A percentile compares a stretch with the other conserved stretches of the same genome.
phyloP scores from a whole-genome alignment of 371 early-diverging fungal genomes.

The Umbelopsis sp. region DNA sequence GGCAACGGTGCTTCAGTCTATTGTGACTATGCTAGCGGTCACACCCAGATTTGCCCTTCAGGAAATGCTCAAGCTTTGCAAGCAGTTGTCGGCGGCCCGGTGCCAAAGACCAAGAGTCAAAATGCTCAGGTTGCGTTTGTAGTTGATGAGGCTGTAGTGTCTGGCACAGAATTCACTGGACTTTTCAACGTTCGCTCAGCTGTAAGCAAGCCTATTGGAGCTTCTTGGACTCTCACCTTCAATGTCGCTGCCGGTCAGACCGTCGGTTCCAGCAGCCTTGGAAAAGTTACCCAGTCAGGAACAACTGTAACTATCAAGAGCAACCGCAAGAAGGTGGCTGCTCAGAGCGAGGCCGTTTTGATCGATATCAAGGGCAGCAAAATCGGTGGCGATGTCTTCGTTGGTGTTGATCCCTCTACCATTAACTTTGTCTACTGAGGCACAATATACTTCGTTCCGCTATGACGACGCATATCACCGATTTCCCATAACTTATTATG shows the following conservation, averaged over 20 bases:
- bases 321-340: slow-evolving; percentile 21
- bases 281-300: slow-evolving; percentile 24
- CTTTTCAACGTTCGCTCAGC: slow-evolving; percentile 40
- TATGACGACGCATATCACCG: too few species aligned
- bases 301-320: slow-evolving; percentile 34
- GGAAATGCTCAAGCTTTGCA: slow-evolving; percentile 14
- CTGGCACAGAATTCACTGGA: slow-evolving; percentile 27
- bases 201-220: slow-evolving; percentile 31
- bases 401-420: slow-evolving; percentile 32
- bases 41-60: slow-evolving; percentile 18
- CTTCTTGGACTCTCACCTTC: slow-evolving; percentile 31
- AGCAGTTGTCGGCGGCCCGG: background rate
- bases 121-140: slow-evolving; percentile 31
- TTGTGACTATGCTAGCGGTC: slow-evolving; percentile 33
- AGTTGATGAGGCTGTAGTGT: slow-evolving; percentile 25
- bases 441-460: background rate
- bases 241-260: slow-evolving; percentile 28
- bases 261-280: slow-evolving; percentile 5
- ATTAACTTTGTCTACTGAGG: slow-evolving; percentile 26
- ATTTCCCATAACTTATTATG: too few species aligned
- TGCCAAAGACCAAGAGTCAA: slow-evolving; percentile 32
- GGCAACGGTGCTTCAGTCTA: slow-evolving; percentile 39
- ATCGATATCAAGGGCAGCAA: slow-evolving; percentile 31
- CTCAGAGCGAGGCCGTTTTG: slow-evolving; percentile 35
- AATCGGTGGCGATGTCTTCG: slow-evolving; percentile 32